Evolutionary conservation across 257 asterid species (phyloP), one percentile per base, ranked within the genome.

Genomic region (Osmanthus fragrans): DNA sequence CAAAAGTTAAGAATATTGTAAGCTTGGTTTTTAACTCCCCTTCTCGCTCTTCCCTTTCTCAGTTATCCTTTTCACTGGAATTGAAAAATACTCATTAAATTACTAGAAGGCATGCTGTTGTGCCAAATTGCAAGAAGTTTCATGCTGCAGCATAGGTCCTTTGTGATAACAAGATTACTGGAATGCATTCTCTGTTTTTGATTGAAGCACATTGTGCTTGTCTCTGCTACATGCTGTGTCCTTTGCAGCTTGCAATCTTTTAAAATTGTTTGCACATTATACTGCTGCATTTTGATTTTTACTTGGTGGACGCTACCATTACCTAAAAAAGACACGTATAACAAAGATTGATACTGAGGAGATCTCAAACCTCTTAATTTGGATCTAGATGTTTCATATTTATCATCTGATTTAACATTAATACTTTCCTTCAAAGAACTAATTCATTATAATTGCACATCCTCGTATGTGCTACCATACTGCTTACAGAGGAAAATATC

Each of bases 1-100:
- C 86, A 76, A 87, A 88, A 83, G 80, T 93, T 49, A 90, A 90
- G 75, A 75, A 76, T 85, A 71, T 86, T 94, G 99, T 91, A 86
- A 85, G 94, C 73, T 81, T 42, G 71, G 68, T 74, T 33, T 73
- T 71, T 54, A 72, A 54, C 75, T 76, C 23, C 69, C 16, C 72
- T 34, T 56, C 71, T 71, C 65, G 0, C 65, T 56, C 65, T 56
- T 56, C 27, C 27, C 27, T n/a, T n/a, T 7, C 27, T n/a, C 65
- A n/a, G 11, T 56, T n/a, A 56, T 56, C 77, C 79, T 23, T 54
- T 70, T 47, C 39, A 18, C 34, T 73, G 37, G 71, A 47, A 32
- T 51, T 37, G 70, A 21, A 64, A 73, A 18, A 37, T 67, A 21
- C 33, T n/a, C 51, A 34, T 73, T 47, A 70, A 69, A 68, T 74